phyloP scores from a whole-genome alignment of 768 basidiomycete species.

The Harrya chromipes region DNA sequence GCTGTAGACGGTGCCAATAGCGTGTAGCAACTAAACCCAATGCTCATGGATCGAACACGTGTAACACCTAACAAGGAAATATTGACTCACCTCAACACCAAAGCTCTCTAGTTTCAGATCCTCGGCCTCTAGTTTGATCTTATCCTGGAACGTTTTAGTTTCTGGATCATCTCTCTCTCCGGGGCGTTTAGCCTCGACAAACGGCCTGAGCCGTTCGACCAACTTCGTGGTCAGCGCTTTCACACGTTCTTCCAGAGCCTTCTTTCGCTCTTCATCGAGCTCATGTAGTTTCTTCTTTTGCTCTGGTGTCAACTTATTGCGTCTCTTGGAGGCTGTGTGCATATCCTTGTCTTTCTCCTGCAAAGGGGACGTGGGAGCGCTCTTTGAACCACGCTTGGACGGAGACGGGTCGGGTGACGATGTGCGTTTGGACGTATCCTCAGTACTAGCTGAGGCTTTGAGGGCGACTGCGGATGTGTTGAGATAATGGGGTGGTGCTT shows the following conservation, averaged over 20 bases:
- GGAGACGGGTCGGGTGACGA: constrained; percentile 16
- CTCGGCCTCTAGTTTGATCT: constrained; percentile 81
- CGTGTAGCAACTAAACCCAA: constrained; percentile 66
- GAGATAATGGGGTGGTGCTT: constrained; percentile 1
- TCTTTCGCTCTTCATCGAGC: constrained; percentile 76
- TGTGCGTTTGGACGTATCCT: constrained; percentile 17
- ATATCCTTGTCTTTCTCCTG: constrained; percentile 41
- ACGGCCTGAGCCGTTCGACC: constrained; percentile 80
- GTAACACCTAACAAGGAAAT: neutral
- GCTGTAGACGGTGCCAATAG: constrained; percentile 89
- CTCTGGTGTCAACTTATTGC: constrained; percentile 66
- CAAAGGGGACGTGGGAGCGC: constrained; percentile 21
- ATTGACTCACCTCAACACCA: constrained; percentile 76
- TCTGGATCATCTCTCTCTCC: constrained; percentile 81
- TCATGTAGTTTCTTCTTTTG: constrained; percentile 81
- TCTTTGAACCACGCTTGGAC: constrained; percentile 20
- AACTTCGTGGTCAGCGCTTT: constrained; percentile 73
- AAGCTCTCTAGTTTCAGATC: constrained; percentile 97
- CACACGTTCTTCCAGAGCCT: constrained; percentile 77
- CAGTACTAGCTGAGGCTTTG: constrained; percentile 15
- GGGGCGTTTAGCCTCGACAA: constrained; percentile 86
- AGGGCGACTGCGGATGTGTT: constrained; percentile 18
- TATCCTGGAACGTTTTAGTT: constrained; percentile 71
- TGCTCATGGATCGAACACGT: neutral
- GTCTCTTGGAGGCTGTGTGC: constrained; percentile 28